Percentiles rank a stretch among this genome's conserved stretches.
These are phyloP conservation scores for Lojkania enalia DNA, from an alignment of 2,329 filamentous ascomycete genomes.

Conservation along the genomic window DNA sequence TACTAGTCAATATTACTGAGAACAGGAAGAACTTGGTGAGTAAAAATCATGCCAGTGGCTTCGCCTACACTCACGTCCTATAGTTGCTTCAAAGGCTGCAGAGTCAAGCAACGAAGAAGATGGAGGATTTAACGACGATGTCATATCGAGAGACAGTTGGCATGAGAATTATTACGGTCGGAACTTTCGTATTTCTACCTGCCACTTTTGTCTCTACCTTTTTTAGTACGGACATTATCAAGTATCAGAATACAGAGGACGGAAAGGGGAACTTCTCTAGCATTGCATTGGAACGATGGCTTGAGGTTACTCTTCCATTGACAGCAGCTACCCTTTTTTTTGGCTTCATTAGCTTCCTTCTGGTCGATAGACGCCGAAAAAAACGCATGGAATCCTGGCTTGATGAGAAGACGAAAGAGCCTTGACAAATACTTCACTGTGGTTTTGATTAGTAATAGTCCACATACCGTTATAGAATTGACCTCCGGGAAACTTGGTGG, in stretches of 20 bases:
- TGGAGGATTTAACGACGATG: conserved; percentile 12
- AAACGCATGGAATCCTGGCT: neutral
- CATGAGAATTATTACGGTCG: conserved; percentile 21
- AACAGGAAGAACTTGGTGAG: conserved; percentile 32
- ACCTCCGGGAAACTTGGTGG: too few relatives aligned
- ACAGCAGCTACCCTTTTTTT: conserved; percentile 26
- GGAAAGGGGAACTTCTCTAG: conserved; percentile 26
- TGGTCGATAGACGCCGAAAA: neutral
- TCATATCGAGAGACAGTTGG: conserved; percentile 16
- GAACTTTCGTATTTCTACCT: conserved; percentile 18
- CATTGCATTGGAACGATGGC: conserved; percentile 34
- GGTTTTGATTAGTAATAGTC: too few relatives aligned
- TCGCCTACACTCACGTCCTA: neutral
- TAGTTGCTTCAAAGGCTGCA: conserved; percentile 19
- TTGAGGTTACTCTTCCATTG: conserved; percentile 40
- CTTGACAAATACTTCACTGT: too few relatives aligned
- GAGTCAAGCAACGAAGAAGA: conserved; percentile 15
- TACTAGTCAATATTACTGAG: conserved; percentile 35
- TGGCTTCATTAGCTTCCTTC: neutral
- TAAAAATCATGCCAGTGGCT: neutral
- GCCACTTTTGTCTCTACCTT: conserved; percentile 34
- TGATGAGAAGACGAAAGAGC: neutral
- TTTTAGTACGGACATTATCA: conserved; percentile 43
- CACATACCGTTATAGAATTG: too few relatives aligned
- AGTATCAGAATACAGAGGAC: conserved; percentile 29